Percentiles rank a stretch among this genome's conserved stretches.
These are phyloP conservation scores for Lodderomyces theae DNA, from an alignment of 1,139 yeast species.

Conservation along the genomic window DNA sequence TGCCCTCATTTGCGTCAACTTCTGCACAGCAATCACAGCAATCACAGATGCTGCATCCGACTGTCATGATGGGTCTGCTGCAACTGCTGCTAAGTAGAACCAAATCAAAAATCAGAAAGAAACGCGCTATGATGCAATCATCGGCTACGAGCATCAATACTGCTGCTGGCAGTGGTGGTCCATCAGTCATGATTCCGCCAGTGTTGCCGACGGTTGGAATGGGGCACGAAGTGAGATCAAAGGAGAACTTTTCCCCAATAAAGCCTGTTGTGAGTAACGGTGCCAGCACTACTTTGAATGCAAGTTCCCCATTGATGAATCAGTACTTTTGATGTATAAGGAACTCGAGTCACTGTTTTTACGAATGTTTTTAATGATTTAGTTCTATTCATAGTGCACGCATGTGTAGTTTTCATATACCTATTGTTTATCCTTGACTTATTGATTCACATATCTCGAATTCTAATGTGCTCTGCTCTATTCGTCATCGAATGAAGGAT, in stretches of 20 bases:
- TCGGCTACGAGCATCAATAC: neutral
- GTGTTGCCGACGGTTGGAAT: neutral
- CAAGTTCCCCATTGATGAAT: constrained; percentile 12
- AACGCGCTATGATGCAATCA: constrained; percentile 2
- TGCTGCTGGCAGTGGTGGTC: neutral
- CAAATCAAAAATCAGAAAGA: constrained; percentile 13
- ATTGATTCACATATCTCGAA: too few relatives aligned
- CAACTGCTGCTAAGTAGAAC: constrained; percentile 7
- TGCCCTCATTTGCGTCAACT: constrained; percentile 8
- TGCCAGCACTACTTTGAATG: constrained; percentile 7
- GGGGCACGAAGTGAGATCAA: neutral
- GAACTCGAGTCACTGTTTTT: neutral
- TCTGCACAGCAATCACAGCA: constrained; percentile 9
- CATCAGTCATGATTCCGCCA: constrained; percentile 1
- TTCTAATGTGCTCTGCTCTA: too few relatives aligned
- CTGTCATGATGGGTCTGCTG: constrained; percentile 10
- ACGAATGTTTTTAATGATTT: constrained; percentile 2
- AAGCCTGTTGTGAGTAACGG: constrained; percentile 10
- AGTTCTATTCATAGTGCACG: neutral
- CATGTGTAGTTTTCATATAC: neutral
- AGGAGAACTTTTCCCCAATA: constrained; percentile 12
- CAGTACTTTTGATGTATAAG: constrained; percentile 7
- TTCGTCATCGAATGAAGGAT: too few relatives aligned
- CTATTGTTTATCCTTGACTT: too few relatives aligned
- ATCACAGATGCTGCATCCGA: neutral